phyloP scores from a whole-genome alignment of 2,329 filamentous ascomycete genomes.

The Fusarium decemcellulare region DNA sequence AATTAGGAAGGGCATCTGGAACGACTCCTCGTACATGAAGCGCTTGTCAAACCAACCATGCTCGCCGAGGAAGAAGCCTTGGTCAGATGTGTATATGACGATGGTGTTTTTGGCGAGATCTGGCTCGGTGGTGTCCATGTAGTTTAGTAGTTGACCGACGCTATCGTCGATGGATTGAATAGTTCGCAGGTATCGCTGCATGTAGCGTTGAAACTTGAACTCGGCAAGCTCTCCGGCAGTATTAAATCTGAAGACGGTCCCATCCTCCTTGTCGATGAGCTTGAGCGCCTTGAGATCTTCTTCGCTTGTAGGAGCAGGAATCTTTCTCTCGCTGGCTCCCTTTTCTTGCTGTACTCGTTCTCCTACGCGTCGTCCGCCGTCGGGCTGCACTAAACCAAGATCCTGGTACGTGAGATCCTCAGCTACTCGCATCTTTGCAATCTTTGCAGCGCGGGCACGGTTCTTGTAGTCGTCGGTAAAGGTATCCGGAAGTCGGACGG shows the following conservation, averaged over 20 bases:
- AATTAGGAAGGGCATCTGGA: conserved; percentile 69
- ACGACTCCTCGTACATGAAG: conserved; percentile 71
- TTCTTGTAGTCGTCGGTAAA: conserved; percentile 69
- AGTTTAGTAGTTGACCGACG: conserved; percentile 63
- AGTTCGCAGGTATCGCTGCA: conserved; percentile 68
- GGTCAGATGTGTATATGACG: conserved; percentile 67
- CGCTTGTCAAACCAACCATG: conserved; percentile 72
- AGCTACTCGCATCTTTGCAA: conserved; percentile 66
- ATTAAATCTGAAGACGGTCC: conserved; percentile 61
- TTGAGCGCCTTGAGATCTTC: conserved; percentile 33
- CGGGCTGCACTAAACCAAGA: conserved; percentile 65
- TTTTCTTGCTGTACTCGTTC: conserved; percentile 49
- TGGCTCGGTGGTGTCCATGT: conserved; percentile 55
- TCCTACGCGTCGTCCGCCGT: conserved; percentile 59
- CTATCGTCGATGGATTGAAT: conserved; percentile 68
- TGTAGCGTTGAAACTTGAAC: conserved; percentile 71
- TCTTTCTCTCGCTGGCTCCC: conserved; percentile 45
- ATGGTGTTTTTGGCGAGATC: conserved; percentile 61
- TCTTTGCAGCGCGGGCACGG: conserved; percentile 62
- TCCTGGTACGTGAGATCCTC: conserved; percentile 67
- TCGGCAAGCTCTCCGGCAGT: conserved; percentile 58
- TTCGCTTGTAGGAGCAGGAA: conserved; percentile 35
- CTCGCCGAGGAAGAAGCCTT: conserved; percentile 70
- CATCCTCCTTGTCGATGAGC: conserved; percentile 63
- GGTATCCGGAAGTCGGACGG: conserved; percentile 64